Evolutionary conservation across 306 rosid species (phyloP), one percentile per base, ranked within the genome.

Genomic region (Vigna angularis): DNA sequence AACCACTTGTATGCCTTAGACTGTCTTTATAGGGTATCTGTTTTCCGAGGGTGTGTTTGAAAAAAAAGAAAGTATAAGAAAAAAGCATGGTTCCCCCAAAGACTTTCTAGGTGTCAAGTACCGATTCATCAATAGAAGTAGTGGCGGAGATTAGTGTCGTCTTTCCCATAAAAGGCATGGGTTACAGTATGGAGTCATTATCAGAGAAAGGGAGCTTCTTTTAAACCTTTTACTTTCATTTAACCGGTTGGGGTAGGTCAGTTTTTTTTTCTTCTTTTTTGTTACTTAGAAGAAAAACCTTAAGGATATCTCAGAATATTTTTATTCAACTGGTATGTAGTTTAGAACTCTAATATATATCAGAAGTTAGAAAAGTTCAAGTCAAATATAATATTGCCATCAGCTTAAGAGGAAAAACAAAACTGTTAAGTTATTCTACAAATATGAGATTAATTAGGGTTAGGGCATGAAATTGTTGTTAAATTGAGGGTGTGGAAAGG

Each of bases 81-180:
- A 64, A 74, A 79, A 64, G 79, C 58, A 76, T 84, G 72, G 87
- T 82, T 85, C 38, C 69, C 76, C 68, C 40, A 52, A 50, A 57
- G 22, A 75, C 74, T 84, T 81, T 82, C 2, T 72, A 81, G 87
- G 87, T 83, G 86, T 68, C 81, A 51, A 20, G n/a, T 62, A n/a
- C 13, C 81, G 0, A 76, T 83, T 73, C 69, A 67, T 58, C 47
- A 6, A 51, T 14, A 3, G 30, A 78, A 73, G 69, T 73, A 68
- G 89, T 85, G 94, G 87, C 83, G 79, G 32, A 77, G 70, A 83
- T 83, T 77, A 68, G 86, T 81, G 83, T 84, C 80, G 40, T 71
- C 86, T 81, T 87, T 83, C 74, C 76, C 49, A 59, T 18, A 64
- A 86, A 84, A 66, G 74, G 44, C 67, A 18, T 55, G 40, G 44